phyloP scores from a whole-genome alignment of 2,329 filamentous ascomycete species.

The Colletotrichum costaricense region DNA sequence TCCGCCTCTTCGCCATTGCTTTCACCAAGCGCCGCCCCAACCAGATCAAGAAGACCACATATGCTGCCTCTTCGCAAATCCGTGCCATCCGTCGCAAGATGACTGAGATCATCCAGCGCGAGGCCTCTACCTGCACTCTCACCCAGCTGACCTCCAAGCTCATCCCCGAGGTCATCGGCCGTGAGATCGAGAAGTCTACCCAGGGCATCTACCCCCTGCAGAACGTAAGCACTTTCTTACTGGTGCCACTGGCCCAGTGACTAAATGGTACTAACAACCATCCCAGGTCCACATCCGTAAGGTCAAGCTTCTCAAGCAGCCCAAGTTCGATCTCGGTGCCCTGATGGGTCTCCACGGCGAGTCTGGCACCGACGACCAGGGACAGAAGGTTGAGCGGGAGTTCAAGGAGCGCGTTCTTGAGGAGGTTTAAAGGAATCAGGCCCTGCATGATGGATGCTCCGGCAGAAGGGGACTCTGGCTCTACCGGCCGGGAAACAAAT shows the following conservation, averaged over 20 bases:
- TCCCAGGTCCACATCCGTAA: slow-evolving; percentile 98
- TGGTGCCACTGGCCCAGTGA: background rate
- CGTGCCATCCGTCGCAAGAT: slow-evolving; percentile 99
- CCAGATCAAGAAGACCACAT: slow-evolving; percentile 99
- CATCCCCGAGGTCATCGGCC: slow-evolving; percentile 98
- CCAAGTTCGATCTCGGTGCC: slow-evolving; percentile 98
- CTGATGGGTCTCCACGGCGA: slow-evolving; percentile 98
- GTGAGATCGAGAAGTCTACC: slow-evolving; percentile 99
- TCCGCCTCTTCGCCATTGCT: slow-evolving; percentile 98
- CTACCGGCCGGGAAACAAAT: slow-evolving; percentile 33
- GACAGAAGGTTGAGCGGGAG: slow-evolving; percentile 98
- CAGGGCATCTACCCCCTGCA: slow-evolving; percentile 99
- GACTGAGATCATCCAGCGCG: slow-evolving; percentile 97
- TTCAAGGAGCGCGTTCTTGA: slow-evolving; percentile 99
- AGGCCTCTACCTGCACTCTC: slow-evolving; percentile 94
- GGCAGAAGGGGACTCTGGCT: slow-evolving; percentile 40
- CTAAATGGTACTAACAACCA: slow-evolving; percentile 45
- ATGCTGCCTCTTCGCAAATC: slow-evolving; percentile 96
- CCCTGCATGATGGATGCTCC: slow-evolving; percentile 57
- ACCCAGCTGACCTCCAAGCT: slow-evolving; percentile 98
- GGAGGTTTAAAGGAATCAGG: slow-evolving; percentile 78
- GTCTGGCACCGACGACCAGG: slow-evolving; percentile 93
- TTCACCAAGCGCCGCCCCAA: slow-evolving; percentile 99
- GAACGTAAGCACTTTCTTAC: slow-evolving; percentile 75
- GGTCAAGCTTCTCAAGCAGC: slow-evolving; percentile 98